phyloP scores from a whole-genome alignment of 352 stramenopile species.

The Globisporangium recalcitrans region DNA sequence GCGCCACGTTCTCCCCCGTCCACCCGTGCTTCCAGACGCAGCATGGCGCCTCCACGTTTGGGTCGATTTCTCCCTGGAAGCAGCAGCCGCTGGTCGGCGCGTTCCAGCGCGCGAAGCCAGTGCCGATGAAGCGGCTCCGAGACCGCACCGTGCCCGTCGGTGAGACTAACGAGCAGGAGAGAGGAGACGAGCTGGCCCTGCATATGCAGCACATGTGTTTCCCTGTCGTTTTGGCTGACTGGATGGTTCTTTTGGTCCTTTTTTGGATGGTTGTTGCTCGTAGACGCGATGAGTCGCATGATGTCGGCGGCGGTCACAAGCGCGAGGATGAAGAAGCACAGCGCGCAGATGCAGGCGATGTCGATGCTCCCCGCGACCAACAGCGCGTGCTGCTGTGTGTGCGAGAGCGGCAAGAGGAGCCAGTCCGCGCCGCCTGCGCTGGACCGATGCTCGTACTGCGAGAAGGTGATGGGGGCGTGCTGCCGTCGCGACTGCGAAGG shows the following conservation, averaged over 20 bases:
- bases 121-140: slow-evolving; percentile 51
- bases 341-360: slow-evolving; percentile 30
- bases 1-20: slow-evolving; percentile 4
- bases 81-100: slow-evolving; percentile 15
- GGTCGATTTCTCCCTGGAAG: slow-evolving; percentile 58
- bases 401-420: slow-evolving; percentile 21
- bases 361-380: slow-evolving; percentile 7
- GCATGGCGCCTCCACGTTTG: slow-evolving; percentile 13
- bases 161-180: slow-evolving; percentile 15
- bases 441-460: slow-evolving; percentile 56
- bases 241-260: slow-evolving; percentile 3
- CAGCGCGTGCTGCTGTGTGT: slow-evolving; percentile 33
- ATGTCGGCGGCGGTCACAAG: slow-evolving; percentile 70
- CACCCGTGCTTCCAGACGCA: slow-evolving; percentile 15
- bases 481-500: slow-evolving; percentile 53
- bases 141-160: slow-evolving; percentile 68
- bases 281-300: slow-evolving; percentile 70
- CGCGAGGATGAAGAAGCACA: slow-evolving; percentile 66
- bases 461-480: slow-evolving; percentile 51
- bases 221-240: not conserved
- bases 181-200: not conserved
- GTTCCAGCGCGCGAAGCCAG: slow-evolving; percentile 9
- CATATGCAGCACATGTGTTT: not conserved
- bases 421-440: slow-evolving; percentile 13
- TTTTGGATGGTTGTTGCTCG: not conserved